A percentile compares a stretch with the other conserved stretches of the same genome.
phyloP scores from a whole-genome alignment of 106 monocot genomes.

The Dendrobium officinale region DNA sequence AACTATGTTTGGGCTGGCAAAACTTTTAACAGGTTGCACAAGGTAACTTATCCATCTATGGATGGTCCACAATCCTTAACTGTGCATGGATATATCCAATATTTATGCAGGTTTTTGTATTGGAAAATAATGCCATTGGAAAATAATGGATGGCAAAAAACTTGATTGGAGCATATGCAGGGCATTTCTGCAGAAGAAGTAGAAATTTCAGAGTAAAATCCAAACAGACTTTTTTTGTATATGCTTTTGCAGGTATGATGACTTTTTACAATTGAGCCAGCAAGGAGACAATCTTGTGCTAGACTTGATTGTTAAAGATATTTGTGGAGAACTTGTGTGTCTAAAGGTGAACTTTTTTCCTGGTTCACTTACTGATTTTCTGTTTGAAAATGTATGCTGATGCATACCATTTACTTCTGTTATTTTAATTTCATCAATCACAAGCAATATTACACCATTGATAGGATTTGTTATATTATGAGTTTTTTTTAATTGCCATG shows the following conservation, averaged over 20 bases:
- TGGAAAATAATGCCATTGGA: not conserved
- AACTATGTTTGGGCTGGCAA: slow-evolving; percentile 70
- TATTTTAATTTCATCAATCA: not conserved
- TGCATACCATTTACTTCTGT: not conserved
- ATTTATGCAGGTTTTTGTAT: not conserved
- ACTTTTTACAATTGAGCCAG: slow-evolving; percentile 66
- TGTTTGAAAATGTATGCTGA: slow-evolving; percentile 2
- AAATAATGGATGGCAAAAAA: not conserved
- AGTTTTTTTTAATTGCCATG: not conserved
- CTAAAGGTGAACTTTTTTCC: slow-evolving; percentile 33
- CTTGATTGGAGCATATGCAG: not conserved
- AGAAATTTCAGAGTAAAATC: not conserved
- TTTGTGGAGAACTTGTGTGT: slow-evolving; percentile 65
- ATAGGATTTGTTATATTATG: not conserved
- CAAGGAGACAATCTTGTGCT: slow-evolving; percentile 66
- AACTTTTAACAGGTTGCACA: slow-evolving; percentile 66
- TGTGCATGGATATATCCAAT: not conserved
- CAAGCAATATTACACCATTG: not conserved
- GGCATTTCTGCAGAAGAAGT: not conserved
- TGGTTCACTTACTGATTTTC: slow-evolving; percentile 8
- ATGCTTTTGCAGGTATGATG: slow-evolving; percentile 51
- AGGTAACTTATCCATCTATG: slow-evolving; percentile 27
- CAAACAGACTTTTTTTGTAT: not conserved
- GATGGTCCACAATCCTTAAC: not conserved
- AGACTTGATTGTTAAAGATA: slow-evolving; percentile 71